Base-by-base conservation (phyloP, 2,329 filamentous ascomycete species). In the Colletotrichum costaricense region DNA sequence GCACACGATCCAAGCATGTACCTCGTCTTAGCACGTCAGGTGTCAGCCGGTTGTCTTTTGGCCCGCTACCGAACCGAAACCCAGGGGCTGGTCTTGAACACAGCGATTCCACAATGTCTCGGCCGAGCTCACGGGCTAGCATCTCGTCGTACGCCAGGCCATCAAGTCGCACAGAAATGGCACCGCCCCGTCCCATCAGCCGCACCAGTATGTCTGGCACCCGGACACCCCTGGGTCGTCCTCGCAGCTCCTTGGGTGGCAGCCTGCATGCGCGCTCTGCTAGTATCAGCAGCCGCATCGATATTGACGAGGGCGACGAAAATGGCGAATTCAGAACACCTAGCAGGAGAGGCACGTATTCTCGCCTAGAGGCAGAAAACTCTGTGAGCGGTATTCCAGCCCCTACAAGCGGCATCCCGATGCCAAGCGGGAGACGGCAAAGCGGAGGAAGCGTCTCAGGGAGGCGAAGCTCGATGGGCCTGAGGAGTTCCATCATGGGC, bases 41-140 rank as follows among this genome's bases (percentile, higher is more conserved):
- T 42, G 88, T 92, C 56, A 90, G 89, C 76, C 87, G 92, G 16
- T 82, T 93, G 7, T 93, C 91, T 1, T 92, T 92, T 78, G 90
- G 90, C 1, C 88, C 89, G 2, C 83, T 91, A 11, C 89, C 91
- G 3, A 90, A 88, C 77, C 87, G 90, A 56, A 85, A 85, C 63
- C 87, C 87, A 16, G 86, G 86, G 54, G 63, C 63, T 22, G 85
- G 84, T 72, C 78, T 82, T 62, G 78, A 79, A 35, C 42, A 49
- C 42, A 82, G 79, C 12, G 81, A 82, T 46, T 78, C 81, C 19
- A 82, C 85, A 24, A 84, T 88, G 76, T 92, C 91, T 76, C 91
- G 94, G 42, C 93, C 94, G 19, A 93, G 91, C 83, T 95, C 93
- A 78, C 91, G 93, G 75, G 90, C 93, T 77, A 93, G 92, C 79